Base-by-base conservation (phyloP, 495 filamentous ascomycete species). In the Penicillium steckii region DNA sequence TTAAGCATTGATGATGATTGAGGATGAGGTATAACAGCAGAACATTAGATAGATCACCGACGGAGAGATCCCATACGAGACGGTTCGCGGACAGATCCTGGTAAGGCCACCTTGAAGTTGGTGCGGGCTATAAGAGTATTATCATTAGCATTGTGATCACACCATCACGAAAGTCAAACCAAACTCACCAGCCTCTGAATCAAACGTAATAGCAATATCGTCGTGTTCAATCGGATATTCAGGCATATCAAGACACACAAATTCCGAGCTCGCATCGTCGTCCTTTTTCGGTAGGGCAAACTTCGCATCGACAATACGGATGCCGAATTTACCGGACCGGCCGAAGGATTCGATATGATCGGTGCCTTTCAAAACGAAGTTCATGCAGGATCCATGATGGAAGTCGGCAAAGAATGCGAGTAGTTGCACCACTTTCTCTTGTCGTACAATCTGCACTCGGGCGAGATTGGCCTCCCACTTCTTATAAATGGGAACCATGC, bases 211-310 rank as follows among this genome's bases (percentile, higher is more conserved):
- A 19, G 84, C 75, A 60, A 96, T 87, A 71, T 96, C 91, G 69
- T 95, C 91, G 66, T 95, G 89, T 70, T 95, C 90, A 17, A 87
- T 85, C 1, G 90, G 87, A 71, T 93, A 91, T 47, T 95, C 91
- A 4, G 88, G 86, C 76, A 88, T 77, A 64, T 96, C 91, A 50
- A 95, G 68, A 63, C 86, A 91, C 18, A 94, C 74, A 70, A 92
- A 95, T 19, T 80, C 76, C 45, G 81, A 79, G 21, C 81, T 77
- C 13, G 77, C 71, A 22, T 85, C 83, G 6, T 76, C 78, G 37
- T 80, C 76, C 10, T 68, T 71, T 69, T 77, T 85, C 3, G 90
- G 90, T 27, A 96, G 71, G 8, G 89, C 85, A 59, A 96, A 95
- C 68, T 96, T 96, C 50, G 89, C 90, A 64, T 96, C 91, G 23